These are phyloP conservation scores for Saccharomycopsis guyanensis DNA, from an alignment of 805 yeast genomes.

Conservation along the genomic window DNA sequence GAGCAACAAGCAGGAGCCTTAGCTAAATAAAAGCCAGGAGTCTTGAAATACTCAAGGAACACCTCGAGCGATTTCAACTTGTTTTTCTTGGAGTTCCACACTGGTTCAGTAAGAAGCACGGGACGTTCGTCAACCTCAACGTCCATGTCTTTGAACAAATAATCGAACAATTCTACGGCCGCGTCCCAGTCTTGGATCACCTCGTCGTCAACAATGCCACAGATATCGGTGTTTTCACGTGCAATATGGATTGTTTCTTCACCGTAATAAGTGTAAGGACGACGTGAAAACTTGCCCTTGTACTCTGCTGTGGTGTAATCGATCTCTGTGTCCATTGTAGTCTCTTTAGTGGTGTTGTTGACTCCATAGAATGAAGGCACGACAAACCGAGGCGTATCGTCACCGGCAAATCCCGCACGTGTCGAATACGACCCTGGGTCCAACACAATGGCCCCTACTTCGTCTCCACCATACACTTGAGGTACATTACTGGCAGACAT, in stretches of 20 bases:
- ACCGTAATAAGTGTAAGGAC: constrained; percentile 28
- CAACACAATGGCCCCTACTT: constrained; percentile 81
- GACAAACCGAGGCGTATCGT: constrained; percentile 73
- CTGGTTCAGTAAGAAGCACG: constrained; percentile 74
- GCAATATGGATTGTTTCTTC: constrained; percentile 45
- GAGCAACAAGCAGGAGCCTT: constrained; percentile 83
- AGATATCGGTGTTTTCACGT: constrained; percentile 42
- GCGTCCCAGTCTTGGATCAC: constrained; percentile 80
- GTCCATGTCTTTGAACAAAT: constrained; percentile 45
- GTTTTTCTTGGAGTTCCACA: constrained; percentile 67
- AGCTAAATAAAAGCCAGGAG: constrained; percentile 76
- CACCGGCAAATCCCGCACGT: constrained; percentile 87
- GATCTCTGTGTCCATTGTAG: constrained; percentile 23
- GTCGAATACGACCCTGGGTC: constrained; percentile 87
- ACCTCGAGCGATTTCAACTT: constrained; percentile 65
- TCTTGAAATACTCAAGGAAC: constrained; percentile 57
- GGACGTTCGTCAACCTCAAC: constrained; percentile 64
- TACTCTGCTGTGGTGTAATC: constrained; percentile 29
- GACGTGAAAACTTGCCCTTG: constrained; percentile 20
- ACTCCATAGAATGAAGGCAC: constrained; percentile 63
- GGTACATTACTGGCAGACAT: constrained; percentile 33
- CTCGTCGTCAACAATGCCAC: constrained; percentile 53
- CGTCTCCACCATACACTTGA: constrained; percentile 59
- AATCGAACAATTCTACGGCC: constrained; percentile 64
- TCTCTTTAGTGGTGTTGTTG: constrained; percentile 11